Evolutionary conservation across 768 basidiomycete genomes (phyloP).

Genomic region (Flagelloscypha sp.): DNA sequence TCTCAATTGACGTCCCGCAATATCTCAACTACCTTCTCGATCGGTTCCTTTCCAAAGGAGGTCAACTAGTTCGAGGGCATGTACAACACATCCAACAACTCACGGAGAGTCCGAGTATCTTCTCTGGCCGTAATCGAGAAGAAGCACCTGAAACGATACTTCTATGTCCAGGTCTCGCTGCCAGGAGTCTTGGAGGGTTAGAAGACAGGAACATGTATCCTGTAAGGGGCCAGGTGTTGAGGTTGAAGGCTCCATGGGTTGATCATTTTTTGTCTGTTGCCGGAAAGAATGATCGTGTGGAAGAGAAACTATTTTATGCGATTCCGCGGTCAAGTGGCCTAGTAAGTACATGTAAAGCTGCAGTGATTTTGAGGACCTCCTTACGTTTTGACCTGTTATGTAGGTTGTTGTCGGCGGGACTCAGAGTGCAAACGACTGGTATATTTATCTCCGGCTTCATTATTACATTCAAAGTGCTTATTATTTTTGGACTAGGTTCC

Average conservation of each 20-base stretch:
- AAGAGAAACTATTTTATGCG: no score
- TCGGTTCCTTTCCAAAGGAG: slow-evolving; percentile 36
- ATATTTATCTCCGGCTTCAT: no score
- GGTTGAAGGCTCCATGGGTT: slow-evolving; percentile 64
- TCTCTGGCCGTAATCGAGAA: no score
- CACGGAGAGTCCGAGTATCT: no score
- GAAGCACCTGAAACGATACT: slow-evolving; percentile 47
- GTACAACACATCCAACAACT: slow-evolving; percentile 42
- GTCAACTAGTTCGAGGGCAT: slow-evolving; percentile 26
- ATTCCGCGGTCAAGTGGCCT: slow-evolving; percentile 56
- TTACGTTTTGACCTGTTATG: no score
- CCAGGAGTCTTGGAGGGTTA: slow-evolving; percentile 69
- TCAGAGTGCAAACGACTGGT: slow-evolving; percentile 55
- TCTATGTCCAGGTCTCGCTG: slow-evolving; percentile 67
- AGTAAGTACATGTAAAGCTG: no score
- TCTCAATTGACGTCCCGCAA: slow-evolving; percentile 36
- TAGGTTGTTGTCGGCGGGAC: slow-evolving; percentile 63
- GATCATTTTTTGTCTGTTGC: no score
- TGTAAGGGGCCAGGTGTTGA: slow-evolving; percentile 76
- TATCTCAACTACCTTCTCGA: slow-evolving; percentile 43
- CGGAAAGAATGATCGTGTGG: slow-evolving; percentile 30
- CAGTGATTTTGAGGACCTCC: no score
- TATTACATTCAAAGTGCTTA: no score
- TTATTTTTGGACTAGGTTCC: no score
- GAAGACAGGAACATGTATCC: slow-evolving; percentile 71